Conservation (phyloP, 208 protist genomes). For the Naegleria lovaniensis region DNA sequence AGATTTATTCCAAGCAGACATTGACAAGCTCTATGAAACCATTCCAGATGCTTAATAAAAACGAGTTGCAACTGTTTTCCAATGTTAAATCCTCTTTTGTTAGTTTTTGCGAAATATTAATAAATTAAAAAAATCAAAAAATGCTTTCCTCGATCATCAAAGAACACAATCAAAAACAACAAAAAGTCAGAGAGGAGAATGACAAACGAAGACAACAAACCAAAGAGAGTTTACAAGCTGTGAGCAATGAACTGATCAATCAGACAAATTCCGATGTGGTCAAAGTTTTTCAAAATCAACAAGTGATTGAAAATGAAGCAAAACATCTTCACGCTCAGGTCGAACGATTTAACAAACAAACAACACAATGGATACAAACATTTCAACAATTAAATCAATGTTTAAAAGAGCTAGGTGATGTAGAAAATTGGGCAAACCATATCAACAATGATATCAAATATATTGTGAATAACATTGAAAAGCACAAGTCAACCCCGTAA, state of each 20-base stretch:
- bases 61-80: too few species aligned
- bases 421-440: slow-evolving; percentile 17
- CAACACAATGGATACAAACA: slow-evolving; percentile 14
- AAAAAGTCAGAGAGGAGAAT: not conserved
- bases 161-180: not conserved
- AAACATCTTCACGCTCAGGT: slow-evolving; percentile 4
- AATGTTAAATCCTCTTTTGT: not conserved
- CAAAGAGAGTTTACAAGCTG: not conserved
- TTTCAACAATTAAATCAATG: slow-evolving; percentile 8
- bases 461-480: slow-evolving; percentile 25
- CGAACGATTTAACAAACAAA: not conserved
- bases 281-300: slow-evolving; percentile 26
- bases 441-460: slow-evolving; percentile 22
- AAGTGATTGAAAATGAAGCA: not conserved
- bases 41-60: not conserved
- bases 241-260: not conserved
- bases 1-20: not conserved
- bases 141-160: not conserved
- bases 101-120: too few species aligned
- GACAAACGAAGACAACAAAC: not conserved
- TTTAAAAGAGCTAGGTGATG: slow-evolving; percentile 24
- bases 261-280: not conserved
- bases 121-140: not conserved
- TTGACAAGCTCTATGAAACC: not conserved
- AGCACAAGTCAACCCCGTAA: not conserved